phyloP scores from a whole-genome alignment of 139 green algal species.

The Coccomyxa sp. region DNA sequence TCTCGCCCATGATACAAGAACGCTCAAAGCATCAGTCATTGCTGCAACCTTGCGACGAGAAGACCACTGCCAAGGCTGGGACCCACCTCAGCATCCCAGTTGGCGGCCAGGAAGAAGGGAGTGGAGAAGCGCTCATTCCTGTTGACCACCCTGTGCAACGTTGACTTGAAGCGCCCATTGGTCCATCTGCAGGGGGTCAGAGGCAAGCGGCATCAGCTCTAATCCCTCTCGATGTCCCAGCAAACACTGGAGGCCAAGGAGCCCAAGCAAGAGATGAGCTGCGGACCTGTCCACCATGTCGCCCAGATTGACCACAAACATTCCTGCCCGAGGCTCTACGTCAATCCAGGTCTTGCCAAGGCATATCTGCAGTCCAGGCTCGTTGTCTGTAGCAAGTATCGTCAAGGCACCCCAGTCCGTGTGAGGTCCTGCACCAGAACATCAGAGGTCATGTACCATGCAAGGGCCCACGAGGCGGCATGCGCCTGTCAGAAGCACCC shows the following conservation, averaged over 20 bases:
- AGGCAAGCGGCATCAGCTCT: not conserved
- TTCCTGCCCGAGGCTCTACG: conserved; percentile 43
- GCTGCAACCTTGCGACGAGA: not conserved
- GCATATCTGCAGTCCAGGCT: conserved; percentile 68
- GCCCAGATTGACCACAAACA: conserved; percentile 77
- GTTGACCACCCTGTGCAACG: conserved; percentile 68
- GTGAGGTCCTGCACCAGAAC: conserved; percentile 55
- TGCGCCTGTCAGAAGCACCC: not conserved
- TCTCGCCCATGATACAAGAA: not conserved
- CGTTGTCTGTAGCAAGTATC: conserved; percentile 65
- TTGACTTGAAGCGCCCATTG: conserved; percentile 62
- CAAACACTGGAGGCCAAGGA: too few species aligned
- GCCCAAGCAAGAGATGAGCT: not conserved
- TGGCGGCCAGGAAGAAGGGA: conserved; percentile 74
- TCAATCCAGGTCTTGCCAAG: conserved; percentile 42
- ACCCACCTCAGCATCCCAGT: conserved; percentile 60
- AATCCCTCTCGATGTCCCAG: not conserved
- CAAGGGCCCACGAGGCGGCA: not conserved
- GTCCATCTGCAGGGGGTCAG: conserved; percentile 45
- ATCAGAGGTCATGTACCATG: not conserved
- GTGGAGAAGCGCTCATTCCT: conserved; percentile 50
- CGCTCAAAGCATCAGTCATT: not conserved
- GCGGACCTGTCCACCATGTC: conserved; percentile 67
- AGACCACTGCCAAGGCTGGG: conserved; percentile 36
- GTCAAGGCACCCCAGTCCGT: conserved; percentile 87